Evolutionary conservation across 768 basidiomycete genomes (phyloP).

Genomic region (Tulasnella calospora): DNA sequence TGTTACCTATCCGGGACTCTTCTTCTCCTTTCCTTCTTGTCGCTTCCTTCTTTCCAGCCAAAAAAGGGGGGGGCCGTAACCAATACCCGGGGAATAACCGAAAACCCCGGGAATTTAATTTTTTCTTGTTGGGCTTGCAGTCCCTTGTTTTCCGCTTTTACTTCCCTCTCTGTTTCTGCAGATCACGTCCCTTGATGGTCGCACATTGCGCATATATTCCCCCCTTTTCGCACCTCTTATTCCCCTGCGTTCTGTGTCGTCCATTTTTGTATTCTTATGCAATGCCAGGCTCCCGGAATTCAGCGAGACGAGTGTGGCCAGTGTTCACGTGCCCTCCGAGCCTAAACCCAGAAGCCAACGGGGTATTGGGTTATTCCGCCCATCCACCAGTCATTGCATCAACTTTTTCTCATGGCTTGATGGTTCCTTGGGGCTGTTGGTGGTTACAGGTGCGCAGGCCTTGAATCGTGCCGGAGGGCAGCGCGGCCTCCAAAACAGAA

Average conservation of each 20-base stretch:
- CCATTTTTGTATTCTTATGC: neutral
- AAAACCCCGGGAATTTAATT: neutral
- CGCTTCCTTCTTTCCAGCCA: neutral
- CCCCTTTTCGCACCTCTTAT: neutral
- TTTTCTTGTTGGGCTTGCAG: neutral
- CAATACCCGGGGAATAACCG: neutral
- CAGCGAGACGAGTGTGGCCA: neutral
- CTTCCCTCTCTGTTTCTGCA: neutral
- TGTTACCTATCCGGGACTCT: neutral
- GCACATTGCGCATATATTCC: neutral
- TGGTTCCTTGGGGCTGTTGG: neutral
- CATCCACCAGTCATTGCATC: neutral
- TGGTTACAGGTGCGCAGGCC: neutral
- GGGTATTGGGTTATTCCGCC: neutral
- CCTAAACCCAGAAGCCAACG: neutral
- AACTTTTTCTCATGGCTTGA: neutral
- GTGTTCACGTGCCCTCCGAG: slow-evolving; percentile 2
- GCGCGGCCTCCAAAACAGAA: neutral
- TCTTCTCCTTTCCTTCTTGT: neutral
- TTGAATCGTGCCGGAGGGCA: neutral
- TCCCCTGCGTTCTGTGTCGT: neutral
- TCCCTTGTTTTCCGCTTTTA: neutral
- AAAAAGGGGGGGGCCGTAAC: neutral
- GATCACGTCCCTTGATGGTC: neutral
- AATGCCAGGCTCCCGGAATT: neutral